These are phyloP conservation scores for Salvia hispanica DNA, from an alignment of 257 asterid genomes.

Conservation along the genomic window DNA sequence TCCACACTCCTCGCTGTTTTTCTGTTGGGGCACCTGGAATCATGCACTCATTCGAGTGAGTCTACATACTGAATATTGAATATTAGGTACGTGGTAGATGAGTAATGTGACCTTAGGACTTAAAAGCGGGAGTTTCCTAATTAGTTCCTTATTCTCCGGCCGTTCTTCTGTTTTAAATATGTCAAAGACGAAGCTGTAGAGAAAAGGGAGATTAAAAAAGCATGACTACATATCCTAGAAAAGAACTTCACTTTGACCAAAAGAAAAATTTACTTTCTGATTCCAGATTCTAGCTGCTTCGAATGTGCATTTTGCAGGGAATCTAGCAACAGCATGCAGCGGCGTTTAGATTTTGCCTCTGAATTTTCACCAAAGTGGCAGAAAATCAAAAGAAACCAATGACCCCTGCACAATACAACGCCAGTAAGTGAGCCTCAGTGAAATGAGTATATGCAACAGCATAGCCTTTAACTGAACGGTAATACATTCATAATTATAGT, in stretches of 20 bases:
- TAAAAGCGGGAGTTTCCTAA: conserved; percentile 51
- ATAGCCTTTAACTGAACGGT: not conserved
- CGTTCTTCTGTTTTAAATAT: conserved; percentile 41
- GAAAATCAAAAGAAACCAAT: conserved; percentile 79
- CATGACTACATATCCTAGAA: not conserved
- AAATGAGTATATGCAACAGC: conserved; percentile 1
- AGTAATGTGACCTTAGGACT: conserved; percentile 54
- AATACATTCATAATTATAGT: conserved; percentile 8
- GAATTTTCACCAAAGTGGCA: conserved; percentile 60
- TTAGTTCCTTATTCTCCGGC: conserved; percentile 33
- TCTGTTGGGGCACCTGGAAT: conserved; percentile 79
- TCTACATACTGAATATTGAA: conserved; percentile 7
- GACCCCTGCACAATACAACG: conserved; percentile 47
- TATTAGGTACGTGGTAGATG: conserved; percentile 9
- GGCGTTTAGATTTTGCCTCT: conserved; percentile 38
- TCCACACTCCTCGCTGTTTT: conserved; percentile 56
- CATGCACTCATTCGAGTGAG: conserved; percentile 10
- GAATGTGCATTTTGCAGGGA: conserved; percentile 45
- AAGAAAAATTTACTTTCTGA: conserved; percentile 49
- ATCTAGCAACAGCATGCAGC: conserved; percentile 72
- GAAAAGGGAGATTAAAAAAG: conserved; percentile 3
- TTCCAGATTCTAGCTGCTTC: conserved; percentile 53
- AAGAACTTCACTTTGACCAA: not conserved
- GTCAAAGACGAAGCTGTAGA: conserved; percentile 55
- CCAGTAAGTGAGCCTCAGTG: conserved; percentile 10